These are phyloP conservation scores for Maudiozyma turicensis DNA, from an alignment of 805 yeast genomes.

Conservation along the genomic window DNA sequence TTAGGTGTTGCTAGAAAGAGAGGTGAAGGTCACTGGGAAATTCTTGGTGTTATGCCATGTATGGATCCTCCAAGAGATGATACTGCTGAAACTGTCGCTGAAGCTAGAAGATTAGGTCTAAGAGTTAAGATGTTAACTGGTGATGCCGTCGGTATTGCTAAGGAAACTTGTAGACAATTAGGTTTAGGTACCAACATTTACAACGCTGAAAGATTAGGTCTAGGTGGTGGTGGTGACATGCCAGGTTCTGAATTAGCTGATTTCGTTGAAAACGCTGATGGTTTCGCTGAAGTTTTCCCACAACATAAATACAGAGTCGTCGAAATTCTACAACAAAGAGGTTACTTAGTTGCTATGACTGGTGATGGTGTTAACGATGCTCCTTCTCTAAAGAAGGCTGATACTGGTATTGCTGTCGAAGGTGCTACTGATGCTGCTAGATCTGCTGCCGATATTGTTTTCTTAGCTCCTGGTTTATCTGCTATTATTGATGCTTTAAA, in stretches of 20 bases:
- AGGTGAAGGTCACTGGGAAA: constrained; percentile 98
- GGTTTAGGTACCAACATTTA: constrained; percentile 94
- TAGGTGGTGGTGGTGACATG: constrained; percentile 93
- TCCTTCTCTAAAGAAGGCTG: constrained; percentile 94
- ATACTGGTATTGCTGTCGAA: constrained; percentile 95
- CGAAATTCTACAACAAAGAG: constrained; percentile 90
- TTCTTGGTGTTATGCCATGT: constrained; percentile 96
- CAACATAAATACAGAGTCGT: constrained; percentile 95
- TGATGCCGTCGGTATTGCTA: constrained; percentile 98
- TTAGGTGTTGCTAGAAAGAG: constrained; percentile 98
- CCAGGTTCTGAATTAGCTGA: constrained; percentile 97
- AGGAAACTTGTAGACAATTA: constrained; percentile 96
- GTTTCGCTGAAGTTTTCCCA: constrained; percentile 98
- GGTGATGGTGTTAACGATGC: constrained; percentile 99
- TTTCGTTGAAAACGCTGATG: constrained; percentile 95
- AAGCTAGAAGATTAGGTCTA: constrained; percentile 85
- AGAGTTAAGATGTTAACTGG: constrained; percentile 97
- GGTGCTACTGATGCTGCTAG: constrained; percentile 97
- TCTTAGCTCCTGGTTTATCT: constrained; percentile 91
- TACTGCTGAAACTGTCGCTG: constrained; percentile 88
- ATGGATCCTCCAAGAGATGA: constrained; percentile 99
- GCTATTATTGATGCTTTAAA: constrained; percentile 90
- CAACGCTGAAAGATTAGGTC: constrained; percentile 94
- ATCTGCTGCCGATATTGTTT: constrained; percentile 94
- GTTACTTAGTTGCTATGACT: constrained; percentile 97